A percentile compares a stretch with the other conserved stretches of the same genome.
Evolutionary conservation across 768 basidiomycete species (phyloP).

Genomic region (Filobasidium floriforme): DNA sequence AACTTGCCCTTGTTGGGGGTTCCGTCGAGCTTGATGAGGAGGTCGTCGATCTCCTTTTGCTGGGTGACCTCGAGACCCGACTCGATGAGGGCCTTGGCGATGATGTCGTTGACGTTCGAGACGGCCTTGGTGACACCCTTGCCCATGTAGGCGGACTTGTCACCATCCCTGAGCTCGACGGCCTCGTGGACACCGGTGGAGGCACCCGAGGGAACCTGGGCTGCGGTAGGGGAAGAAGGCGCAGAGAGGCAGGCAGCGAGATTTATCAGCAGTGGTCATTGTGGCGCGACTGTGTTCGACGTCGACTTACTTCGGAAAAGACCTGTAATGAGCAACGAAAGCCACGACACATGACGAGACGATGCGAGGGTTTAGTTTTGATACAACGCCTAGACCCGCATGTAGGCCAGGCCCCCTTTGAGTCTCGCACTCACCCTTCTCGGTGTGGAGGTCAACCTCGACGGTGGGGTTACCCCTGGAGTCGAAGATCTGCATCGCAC

Average conservation of each 20-base stretch:
- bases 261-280: background rate
- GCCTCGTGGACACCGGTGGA: constrained; percentile 98
- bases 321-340: background rate
- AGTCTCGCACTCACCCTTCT: constrained; percentile 57
- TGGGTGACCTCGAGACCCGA: constrained; percentile 72
- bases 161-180: constrained; percentile 95
- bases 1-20: constrained; percentile 98
- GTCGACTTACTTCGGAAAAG: background rate
- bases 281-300: background rate
- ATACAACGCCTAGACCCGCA: background rate
- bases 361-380: background rate
- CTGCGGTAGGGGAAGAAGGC: constrained; percentile 43
- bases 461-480: constrained; percentile 91
- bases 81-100: constrained; percentile 81
- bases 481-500: constrained; percentile 76
- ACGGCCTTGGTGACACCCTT: constrained; percentile 96
- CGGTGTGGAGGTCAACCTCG: constrained; percentile 82
- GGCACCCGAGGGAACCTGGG: constrained; percentile 93
- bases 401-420: background rate
- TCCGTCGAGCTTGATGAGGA: constrained; percentile 95
- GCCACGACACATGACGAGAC: background rate
- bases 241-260: background rate
- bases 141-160: constrained; percentile 85
- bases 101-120: constrained; percentile 80
- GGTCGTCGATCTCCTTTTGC: constrained; percentile 93